phyloP scores from a whole-genome alignment of 495 filamentous ascomycete genomes.

The Beverwykella pulmonaria region DNA sequence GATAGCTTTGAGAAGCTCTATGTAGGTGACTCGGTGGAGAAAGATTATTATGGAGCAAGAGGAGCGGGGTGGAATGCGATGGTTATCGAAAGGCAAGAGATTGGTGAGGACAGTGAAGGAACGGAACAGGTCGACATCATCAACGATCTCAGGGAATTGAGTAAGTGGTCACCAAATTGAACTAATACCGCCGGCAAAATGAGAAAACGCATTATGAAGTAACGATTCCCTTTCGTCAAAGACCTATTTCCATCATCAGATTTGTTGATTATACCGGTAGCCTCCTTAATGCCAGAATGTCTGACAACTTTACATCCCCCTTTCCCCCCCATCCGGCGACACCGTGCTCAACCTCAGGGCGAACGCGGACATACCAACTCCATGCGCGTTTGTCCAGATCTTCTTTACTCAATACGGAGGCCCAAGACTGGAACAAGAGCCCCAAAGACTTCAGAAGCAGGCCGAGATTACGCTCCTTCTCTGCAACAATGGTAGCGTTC shows the following conservation, averaged over 20 bases:
- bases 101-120: background rate
- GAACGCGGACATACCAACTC: slow-evolving; percentile 75
- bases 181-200: background rate
- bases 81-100: slow-evolving; percentile 50
- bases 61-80: slow-evolving; percentile 67
- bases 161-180: slow-evolving; percentile 3
- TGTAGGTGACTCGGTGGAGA: slow-evolving; percentile 67
- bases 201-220: background rate
- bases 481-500: slow-evolving; percentile 46
- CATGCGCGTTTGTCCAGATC: slow-evolving; percentile 77
- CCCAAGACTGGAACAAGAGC: slow-evolving; percentile 72
- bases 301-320: slow-evolving; percentile 63
- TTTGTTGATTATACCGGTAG: background rate
- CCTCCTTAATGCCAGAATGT: slow-evolving; percentile 64
- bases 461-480: slow-evolving; percentile 66
- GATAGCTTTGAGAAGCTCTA: slow-evolving; percentile 58
- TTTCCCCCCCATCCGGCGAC: slow-evolving; percentile 81
- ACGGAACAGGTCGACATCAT: slow-evolving; percentile 14
- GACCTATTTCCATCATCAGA: background rate
- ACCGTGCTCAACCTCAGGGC: slow-evolving; percentile 72
- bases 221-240: background rate
- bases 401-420: slow-evolving; percentile 53
- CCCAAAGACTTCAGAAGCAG: slow-evolving; percentile 68
- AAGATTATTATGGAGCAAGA: slow-evolving; percentile 64
- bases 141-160: slow-evolving; percentile 17